A percentile compares a stretch with the other conserved stretches of the same genome.
Evolutionary conservation across 441 rosid species (phyloP).

Genomic region (Kokia cookei): DNA sequence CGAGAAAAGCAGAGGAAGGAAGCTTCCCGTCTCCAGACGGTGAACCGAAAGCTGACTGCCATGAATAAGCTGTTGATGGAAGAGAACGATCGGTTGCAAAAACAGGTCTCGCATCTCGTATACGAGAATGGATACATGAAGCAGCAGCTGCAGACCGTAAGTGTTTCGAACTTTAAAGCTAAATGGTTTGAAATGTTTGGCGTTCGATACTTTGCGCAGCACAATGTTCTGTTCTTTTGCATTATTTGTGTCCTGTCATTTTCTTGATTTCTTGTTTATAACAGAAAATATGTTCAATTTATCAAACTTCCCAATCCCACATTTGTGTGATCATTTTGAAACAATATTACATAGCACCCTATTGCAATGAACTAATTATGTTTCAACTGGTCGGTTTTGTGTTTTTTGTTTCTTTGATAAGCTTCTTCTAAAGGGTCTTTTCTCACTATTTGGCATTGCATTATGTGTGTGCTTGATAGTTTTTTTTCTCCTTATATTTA

Average conservation of each 20-base stretch:
- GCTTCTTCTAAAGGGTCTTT: not conserved
- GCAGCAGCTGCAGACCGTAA: slow-evolving; percentile 67
- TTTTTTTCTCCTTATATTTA: not conserved
- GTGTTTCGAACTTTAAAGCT: slow-evolving; percentile 1
- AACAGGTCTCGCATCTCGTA: slow-evolving; percentile 91
- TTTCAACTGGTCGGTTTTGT: not conserved
- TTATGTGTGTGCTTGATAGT: not conserved
- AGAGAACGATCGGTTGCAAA: slow-evolving; percentile 94
- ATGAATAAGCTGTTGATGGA: slow-evolving; percentile 96
- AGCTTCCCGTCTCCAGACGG: slow-evolving; percentile 81
- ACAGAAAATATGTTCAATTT: not conserved
- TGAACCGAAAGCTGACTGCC: slow-evolving; percentile 77
- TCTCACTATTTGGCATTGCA: not conserved
- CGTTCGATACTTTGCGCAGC: not conserved
- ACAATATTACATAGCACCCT: not conserved
- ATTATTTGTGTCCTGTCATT: not conserved
- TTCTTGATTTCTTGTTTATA: not conserved
- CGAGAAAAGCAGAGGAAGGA: slow-evolving; percentile 97
- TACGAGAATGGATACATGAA: slow-evolving; percentile 89
- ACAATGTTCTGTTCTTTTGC: not conserved
- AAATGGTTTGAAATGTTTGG: not conserved
- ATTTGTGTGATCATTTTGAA: not conserved
- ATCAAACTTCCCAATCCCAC: too few relatives aligned
- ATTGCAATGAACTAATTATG: not conserved
- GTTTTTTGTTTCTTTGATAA: not conserved